Evolutionary conservation across 2,329 filamentous ascomycete genomes (phyloP).

Genomic region (Fusarium sacchari): DNA sequence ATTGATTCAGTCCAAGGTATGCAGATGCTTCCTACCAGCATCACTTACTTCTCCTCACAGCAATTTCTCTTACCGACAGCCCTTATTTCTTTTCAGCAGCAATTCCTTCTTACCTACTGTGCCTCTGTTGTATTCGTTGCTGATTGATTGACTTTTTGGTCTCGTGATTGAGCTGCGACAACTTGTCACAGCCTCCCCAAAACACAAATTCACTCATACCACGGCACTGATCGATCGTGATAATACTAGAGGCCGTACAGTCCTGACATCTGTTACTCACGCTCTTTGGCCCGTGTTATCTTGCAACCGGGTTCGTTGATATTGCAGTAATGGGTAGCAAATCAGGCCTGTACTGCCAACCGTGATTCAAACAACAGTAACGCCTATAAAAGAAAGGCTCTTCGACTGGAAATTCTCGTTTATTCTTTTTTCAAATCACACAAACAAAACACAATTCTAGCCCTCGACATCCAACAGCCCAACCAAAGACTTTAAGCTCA

Average conservation of each 20-base stretch:
- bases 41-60: not conserved
- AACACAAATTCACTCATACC: not conserved
- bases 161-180: not conserved
- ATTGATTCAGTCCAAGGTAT: not conserved
- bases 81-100: not conserved
- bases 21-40: not conserved
- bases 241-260: not conserved
- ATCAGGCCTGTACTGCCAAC: not conserved
- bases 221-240: not conserved
- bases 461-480: not conserved
- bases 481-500: not conserved
- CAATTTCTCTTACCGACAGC: too few relatives aligned
- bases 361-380: not conserved
- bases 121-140: too few relatives aligned
- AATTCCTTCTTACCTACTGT: too few relatives aligned
- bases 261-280: not conserved
- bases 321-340: not conserved
- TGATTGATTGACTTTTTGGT: not conserved
- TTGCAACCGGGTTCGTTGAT: too few relatives aligned
- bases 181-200: not conserved
- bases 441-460: too few relatives aligned
- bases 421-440: not conserved
- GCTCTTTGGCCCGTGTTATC: not conserved
- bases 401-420: not conserved
- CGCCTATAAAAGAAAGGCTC: not conserved